Percentiles rank a stretch among this genome's conserved stretches.
Evolutionary conservation across 306 rosid species (phyloP).

Genomic region (Fragaria iinumae): DNA sequence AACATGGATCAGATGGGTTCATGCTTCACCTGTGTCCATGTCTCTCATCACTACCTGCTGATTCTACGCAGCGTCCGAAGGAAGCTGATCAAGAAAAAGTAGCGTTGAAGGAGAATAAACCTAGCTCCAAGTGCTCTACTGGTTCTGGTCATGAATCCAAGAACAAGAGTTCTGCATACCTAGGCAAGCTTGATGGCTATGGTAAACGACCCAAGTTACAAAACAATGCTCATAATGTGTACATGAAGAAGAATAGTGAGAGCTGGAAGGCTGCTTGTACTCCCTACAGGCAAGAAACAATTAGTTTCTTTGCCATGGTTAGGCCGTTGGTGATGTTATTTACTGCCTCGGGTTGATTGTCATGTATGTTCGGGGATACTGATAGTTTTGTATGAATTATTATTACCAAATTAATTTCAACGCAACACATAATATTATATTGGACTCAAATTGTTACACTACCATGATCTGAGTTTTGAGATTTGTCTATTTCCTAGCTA

Average conservation of each 20-base stretch:
- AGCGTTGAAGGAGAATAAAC: not conserved
- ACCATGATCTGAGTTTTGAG: not conserved
- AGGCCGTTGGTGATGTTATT: not conserved
- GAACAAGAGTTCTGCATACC: not conserved
- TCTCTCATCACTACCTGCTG: not conserved
- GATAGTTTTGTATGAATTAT: too few relatives aligned
- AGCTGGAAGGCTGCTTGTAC: not conserved
- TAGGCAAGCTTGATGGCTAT: not conserved
- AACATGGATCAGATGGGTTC: not conserved
- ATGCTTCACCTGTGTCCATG: not conserved
- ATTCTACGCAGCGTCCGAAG: not conserved
- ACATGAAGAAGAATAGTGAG: not conserved
- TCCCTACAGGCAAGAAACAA: not conserved
- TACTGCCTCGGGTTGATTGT: not conserved
- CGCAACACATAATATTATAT: not conserved
- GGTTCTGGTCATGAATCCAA: not conserved
- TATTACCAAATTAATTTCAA: not conserved
- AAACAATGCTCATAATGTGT: not conserved
- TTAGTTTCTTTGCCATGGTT: not conserved
- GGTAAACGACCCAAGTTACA: not conserved
- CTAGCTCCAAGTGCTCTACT: not conserved
- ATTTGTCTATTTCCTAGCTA: not conserved
- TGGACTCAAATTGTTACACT: not conserved
- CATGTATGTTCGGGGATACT: not conserved
- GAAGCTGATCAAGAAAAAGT: not conserved